A percentile compares a stretch with the other conserved stretches of the same genome.
These are phyloP conservation scores for Amanita inopinata DNA, from an alignment of 768 basidiomycete species.

Conservation along the genomic window DNA sequence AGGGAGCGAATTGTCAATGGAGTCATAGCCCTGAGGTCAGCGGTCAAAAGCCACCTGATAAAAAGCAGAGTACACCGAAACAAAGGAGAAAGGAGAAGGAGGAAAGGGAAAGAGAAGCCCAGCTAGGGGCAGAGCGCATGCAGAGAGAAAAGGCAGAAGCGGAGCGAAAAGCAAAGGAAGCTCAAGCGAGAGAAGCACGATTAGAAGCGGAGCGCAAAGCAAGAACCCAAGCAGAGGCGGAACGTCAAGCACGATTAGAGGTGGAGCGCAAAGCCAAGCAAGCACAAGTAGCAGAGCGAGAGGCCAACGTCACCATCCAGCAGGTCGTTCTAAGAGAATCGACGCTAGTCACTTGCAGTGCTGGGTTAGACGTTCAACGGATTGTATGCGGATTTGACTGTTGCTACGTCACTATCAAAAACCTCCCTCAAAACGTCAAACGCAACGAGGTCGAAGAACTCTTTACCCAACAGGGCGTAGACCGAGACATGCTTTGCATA, in stretches of 20 bases:
- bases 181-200: not conserved
- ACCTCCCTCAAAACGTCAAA: conserved; percentile 33
- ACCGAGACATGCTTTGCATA: conserved; percentile 24
- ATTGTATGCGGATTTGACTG: conserved; percentile 45
- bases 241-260: conserved; percentile 12
- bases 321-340: conserved; percentile 33
- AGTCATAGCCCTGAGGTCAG: not conserved
- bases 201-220: conserved; percentile 1
- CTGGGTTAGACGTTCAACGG: conserved; percentile 36
- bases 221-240: conserved; percentile 9
- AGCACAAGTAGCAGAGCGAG: conserved; percentile 17
- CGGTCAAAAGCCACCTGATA: not conserved
- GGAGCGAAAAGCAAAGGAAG: not conserved
- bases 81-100: not conserved
- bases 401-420: conserved; percentile 35
- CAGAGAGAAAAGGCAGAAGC: not conserved
- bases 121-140: not conserved
- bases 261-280: conserved; percentile 1
- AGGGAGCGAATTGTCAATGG: not conserved
- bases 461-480: conserved; percentile 35
- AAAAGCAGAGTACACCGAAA: not conserved
- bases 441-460: conserved; percentile 31
- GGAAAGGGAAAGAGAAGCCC: not conserved
- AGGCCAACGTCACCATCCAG: conserved; percentile 32
- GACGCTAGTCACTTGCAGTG: conserved; percentile 39